phyloP scores from a whole-genome alignment of 2,329 filamentous ascomycete species.

The Aspergillus japonicus region DNA sequence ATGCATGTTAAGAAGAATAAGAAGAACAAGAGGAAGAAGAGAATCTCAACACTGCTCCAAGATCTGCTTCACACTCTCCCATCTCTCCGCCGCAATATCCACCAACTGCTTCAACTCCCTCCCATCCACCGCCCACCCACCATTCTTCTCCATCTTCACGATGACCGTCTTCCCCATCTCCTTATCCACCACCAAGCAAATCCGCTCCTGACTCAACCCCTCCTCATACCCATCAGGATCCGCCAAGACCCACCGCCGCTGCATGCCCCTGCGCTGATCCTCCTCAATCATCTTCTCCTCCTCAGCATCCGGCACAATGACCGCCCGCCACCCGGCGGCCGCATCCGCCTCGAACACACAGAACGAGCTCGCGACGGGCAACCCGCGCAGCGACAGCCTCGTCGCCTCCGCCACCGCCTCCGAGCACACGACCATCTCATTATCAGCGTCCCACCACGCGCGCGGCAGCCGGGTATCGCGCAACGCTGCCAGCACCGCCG shows the following conservation, averaged over 20 bases:
- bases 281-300: constrained; percentile 42
- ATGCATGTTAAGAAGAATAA: neutral
- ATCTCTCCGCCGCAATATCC: constrained; percentile 61
- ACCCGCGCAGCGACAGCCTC: constrained; percentile 59
- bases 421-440: constrained; percentile 75
- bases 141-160: constrained; percentile 76
- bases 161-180: constrained; percentile 52
- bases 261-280: constrained; percentile 40
- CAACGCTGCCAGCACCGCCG: constrained; percentile 76
- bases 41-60: constrained; percentile 32
- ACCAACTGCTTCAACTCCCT: constrained; percentile 62
- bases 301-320: constrained; percentile 35
- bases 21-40: neutral
- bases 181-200: constrained; percentile 76
- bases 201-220: constrained; percentile 73
- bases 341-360: constrained; percentile 68
- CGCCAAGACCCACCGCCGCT: constrained; percentile 67
- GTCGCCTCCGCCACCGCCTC: constrained; percentile 55
- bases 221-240: constrained; percentile 93
- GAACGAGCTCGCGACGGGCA: constrained; percentile 76
- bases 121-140: constrained; percentile 68
- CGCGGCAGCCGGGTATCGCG: constrained; percentile 72
- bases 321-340: constrained; percentile 38
- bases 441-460: constrained; percentile 81
- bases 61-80: constrained; percentile 57